phyloP scores from a whole-genome alignment of 169 alveolate species.

The Eimeria falciformis region DNA sequence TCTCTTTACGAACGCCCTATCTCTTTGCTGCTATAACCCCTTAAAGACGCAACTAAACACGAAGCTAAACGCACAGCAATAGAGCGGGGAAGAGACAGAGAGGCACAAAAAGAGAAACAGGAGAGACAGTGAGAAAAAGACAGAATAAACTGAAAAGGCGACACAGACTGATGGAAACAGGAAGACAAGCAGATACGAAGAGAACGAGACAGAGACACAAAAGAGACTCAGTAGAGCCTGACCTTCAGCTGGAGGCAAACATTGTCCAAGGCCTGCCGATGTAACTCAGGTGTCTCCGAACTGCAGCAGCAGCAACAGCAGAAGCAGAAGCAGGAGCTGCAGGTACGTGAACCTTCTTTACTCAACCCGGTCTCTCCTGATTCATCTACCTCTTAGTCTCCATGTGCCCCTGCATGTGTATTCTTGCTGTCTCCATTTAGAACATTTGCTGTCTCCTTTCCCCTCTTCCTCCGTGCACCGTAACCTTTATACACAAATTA shows the following conservation, averaged over 20 bases:
- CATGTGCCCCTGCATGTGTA: not conserved
- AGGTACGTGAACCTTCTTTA: not conserved
- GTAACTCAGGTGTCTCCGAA: slow-evolving; percentile 73
- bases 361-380: not conserved
- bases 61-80: too few relatives aligned
- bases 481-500: not conserved
- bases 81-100: not conserved
- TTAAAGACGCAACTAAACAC: too few relatives aligned
- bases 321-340: not conserved
- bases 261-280: slow-evolving; percentile 70
- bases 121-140: not conserved
- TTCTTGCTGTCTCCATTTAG: not conserved
- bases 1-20: too few relatives aligned
- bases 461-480: not conserved
- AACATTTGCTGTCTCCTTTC: not conserved
- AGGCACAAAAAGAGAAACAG: not conserved
- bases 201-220: not conserved
- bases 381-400: not conserved
- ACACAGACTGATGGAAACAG: not conserved
- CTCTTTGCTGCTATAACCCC: too few relatives aligned
- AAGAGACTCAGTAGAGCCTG: not conserved
- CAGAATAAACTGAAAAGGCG: not conserved
- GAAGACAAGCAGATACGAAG: not conserved
- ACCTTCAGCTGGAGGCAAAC: slow-evolving; percentile 76
- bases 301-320: slow-evolving; percentile 48